Evolutionary conservation across 805 yeast genomes (phyloP), one percentile per base, ranked within the genome.

Genomic region (Ogataea nitratoaversa): DNA sequence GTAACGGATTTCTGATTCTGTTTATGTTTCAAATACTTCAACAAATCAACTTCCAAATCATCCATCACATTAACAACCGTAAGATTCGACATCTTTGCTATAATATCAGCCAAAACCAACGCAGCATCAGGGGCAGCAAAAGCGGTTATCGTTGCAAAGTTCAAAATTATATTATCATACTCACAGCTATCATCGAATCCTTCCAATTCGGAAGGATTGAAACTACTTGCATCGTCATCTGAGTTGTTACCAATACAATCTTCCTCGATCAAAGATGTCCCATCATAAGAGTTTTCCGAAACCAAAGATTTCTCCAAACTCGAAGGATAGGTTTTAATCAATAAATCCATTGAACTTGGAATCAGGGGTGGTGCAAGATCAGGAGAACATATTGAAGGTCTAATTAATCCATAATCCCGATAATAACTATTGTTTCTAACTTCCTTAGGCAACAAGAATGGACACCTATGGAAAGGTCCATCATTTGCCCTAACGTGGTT

Each of bases 401-500:
- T 59, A 8, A 84, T 72, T 5, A 75, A 63, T 0, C 82, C 79
- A 45, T 61, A 71, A 0, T 70, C 66, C 5, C 67, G 66, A n/a
- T 67, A 60, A 48, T 81, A 85, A 1, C 50, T 50, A 0, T 63
- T 58, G 36, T 71, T 73, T 30, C 81, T 72, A 12, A 65, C 62
- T 12, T 70, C 68, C 6, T 69, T 71, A 3, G 74, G 72, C 8
- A 91, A 57, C 22, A 91, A 59, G 56, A 88, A 90, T 0, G 93
- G 82, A 17, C 79, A 67, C 40, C 99, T 64, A 49, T 87, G 93
- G 46, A 78, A 88, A 0, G 96, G 88, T 0, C 85, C 84, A 67
- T 93, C 99, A 51, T 87, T 84, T 6, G 66, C 48, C 16, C 75
- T 63, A 2, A 90, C 62, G 58, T 85, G 95, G 2, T 68, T 66